Evolutionary conservation across 2,329 filamentous ascomycete species (phyloP), one percentile per base, ranked within the genome.

Genomic region (Fonsecaea pedrosoi): DNA sequence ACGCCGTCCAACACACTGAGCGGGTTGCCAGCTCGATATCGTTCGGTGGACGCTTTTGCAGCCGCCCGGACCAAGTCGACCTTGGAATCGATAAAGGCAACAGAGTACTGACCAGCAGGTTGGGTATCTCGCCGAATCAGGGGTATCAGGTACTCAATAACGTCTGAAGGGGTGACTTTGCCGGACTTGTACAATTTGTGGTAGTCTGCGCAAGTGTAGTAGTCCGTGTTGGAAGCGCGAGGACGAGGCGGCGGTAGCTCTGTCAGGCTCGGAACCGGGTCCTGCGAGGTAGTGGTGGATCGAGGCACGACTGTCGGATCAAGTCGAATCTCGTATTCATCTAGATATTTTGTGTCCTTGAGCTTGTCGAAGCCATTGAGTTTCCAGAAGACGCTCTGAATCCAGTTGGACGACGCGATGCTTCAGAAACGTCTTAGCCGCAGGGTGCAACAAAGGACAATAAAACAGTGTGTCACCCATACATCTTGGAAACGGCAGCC

Each of bases 1-100:
- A 96, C 87, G 12, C 93, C 93, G 73, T 97, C 93, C 7, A 96
- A 81, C 4, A 91, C 80, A 12, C 91, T 84, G 15, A 92, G 77
- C 0, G 88, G 84, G 68, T 84, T 84, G 0, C 91, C 90, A 15
- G 84, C 81, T 65, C 87, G 86, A 78, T 90, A 96, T 54, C 93
- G 84, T 74, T 86, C 82, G 0, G 92, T 90, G 0, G 92, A 95
- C 7, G 86, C 90, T 72, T 84, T 84, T 0, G 93, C 92, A 0
- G 92, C 89, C 40, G 85, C 84, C 4, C 88, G 82, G 0, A 91
- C 86, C 18, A 86, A 78, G 25, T 91, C 86, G 8, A 83, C 83
- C 62, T 89, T 85, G 50, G 84, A 86, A 60, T 90, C 86, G n/a
- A 91, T 82, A 81, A 92, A 96, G 1, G 90, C 91, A 13, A 86